Percentiles rank a stretch among this genome's conserved stretches.
phyloP scores from a whole-genome alignment of 345 rosid species.

The Salix brachista region DNA sequence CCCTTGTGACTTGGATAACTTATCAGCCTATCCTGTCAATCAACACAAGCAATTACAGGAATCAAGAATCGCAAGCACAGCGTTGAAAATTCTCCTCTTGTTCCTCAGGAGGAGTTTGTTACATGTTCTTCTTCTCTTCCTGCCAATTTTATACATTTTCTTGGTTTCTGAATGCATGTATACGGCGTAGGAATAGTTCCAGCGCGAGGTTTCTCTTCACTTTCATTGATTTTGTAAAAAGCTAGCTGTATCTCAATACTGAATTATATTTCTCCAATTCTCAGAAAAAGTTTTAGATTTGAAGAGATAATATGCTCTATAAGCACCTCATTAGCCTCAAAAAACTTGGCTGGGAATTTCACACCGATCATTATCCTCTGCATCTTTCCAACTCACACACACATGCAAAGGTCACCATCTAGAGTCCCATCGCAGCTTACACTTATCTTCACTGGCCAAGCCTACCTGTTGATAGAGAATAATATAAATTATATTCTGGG shows the following conservation, averaged over 20 bases:
- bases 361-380: neutral
- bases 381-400: neutral
- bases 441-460: neutral
- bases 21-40: slow-evolving; percentile 11
- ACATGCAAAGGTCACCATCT: neutral
- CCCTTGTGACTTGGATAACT: slow-evolving; percentile 22
- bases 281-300: neutral
- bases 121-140: neutral
- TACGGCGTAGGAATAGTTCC: neutral
- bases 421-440: neutral
- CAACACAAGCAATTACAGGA: neutral
- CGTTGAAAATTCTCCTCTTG: neutral
- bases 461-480: no score
- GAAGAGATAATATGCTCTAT: neutral
- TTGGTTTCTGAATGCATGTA: neutral
- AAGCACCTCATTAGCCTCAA: neutral
- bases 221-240: neutral
- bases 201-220: neutral
- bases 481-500: no score
- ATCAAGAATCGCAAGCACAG: neutral
- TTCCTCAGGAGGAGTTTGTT: neutral
- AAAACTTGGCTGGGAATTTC: neutral
- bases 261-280: neutral
- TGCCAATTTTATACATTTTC: neutral
- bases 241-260: neutral